Evolutionary conservation across 2,329 filamentous ascomycete species (phyloP).

Genomic region (Cercospora sojina): DNA sequence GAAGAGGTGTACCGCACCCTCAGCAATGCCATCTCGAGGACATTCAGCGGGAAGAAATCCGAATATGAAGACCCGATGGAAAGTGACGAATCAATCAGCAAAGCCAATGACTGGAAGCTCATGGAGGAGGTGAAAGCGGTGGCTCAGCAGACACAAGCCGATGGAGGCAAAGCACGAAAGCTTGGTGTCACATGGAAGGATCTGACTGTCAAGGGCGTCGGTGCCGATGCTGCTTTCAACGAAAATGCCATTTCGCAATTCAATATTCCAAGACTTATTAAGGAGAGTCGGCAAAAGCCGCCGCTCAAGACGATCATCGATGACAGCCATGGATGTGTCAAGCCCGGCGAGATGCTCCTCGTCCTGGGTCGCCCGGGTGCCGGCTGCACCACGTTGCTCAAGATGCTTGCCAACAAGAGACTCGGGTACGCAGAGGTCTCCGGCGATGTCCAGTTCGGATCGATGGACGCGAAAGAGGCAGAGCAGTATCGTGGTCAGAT

Average conservation of each 20-base stretch:
- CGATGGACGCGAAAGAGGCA: constrained; percentile 44
- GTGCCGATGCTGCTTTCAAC: constrained; percentile 62
- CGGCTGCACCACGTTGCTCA: constrained; percentile 67
- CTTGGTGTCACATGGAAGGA: constrained; percentile 66
- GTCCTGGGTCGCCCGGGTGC: constrained; percentile 35
- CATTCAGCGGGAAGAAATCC: constrained; percentile 16
- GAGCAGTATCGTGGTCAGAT: constrained; percentile 48
- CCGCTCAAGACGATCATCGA: constrained; percentile 65
- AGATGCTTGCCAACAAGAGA: constrained; percentile 65
- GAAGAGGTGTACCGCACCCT: constrained; percentile 26
- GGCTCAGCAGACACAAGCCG: constrained; percentile 46
- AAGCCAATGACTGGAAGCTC: constrained; percentile 50
- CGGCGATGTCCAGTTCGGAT: constrained; percentile 60
- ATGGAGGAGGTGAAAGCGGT: constrained; percentile 51
- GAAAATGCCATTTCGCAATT: constrained; percentile 57
- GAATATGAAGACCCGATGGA: constrained; percentile 5
- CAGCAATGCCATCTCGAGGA: constrained; percentile 20
- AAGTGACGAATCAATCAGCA: constrained; percentile 30
- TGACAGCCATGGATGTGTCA: constrained; percentile 62
- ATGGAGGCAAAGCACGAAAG: constrained; percentile 50
- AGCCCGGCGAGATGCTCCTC: constrained; percentile 54
- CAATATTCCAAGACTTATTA: constrained; percentile 49
- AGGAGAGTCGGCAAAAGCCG: constrained; percentile 47
- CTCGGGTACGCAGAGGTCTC: constrained; percentile 45
- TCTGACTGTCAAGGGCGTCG: constrained; percentile 62